Conservation (phyloP, 345 rosid species). For the Populus nigra region DNA sequence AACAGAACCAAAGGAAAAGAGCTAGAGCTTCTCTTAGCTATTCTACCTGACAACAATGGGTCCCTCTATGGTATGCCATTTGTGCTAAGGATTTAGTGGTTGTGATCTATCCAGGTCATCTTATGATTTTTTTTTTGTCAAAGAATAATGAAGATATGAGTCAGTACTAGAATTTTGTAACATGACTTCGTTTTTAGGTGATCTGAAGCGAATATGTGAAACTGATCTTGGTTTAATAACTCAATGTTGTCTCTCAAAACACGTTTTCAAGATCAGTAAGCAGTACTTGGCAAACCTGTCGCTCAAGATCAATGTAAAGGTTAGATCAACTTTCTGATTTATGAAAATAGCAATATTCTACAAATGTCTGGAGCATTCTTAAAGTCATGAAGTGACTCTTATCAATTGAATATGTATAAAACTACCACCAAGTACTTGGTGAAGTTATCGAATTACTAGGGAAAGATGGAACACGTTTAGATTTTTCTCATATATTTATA, state of each 20-base stretch:
- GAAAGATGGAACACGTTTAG: neutral
- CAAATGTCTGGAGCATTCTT: neutral
- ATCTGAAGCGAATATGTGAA: conserved; percentile 95
- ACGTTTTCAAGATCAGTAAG: conserved; percentile 95
- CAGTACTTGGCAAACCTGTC: conserved; percentile 96
- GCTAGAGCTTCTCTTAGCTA: conserved; percentile 83
- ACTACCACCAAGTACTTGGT: neutral
- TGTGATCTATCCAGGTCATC: neutral
- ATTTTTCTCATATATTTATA: neutral
- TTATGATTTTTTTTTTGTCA: neutral
- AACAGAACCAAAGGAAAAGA: conserved; percentile 95
- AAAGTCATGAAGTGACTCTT: neutral
- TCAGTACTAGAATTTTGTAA: neutral
- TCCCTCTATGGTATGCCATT: conserved; percentile 71
- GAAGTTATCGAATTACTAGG: neutral
- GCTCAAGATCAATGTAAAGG: conserved; percentile 97
- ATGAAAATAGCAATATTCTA: neutral
- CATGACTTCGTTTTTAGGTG: conserved; percentile 48
- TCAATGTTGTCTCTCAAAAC: conserved; percentile 94
- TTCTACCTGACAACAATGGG: conserved; percentile 96
- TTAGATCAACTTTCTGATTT: conserved; percentile 21
- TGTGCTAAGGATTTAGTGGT: neutral
- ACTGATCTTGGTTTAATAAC: conserved; percentile 95
- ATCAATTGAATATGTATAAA: neutral
- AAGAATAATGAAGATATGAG: neutral